A percentile compares a stretch with the other conserved stretches of the same genome.
Evolutionary conservation across 2,329 filamentous ascomycete genomes (phyloP).

Genomic region (Septoria linicola): DNA sequence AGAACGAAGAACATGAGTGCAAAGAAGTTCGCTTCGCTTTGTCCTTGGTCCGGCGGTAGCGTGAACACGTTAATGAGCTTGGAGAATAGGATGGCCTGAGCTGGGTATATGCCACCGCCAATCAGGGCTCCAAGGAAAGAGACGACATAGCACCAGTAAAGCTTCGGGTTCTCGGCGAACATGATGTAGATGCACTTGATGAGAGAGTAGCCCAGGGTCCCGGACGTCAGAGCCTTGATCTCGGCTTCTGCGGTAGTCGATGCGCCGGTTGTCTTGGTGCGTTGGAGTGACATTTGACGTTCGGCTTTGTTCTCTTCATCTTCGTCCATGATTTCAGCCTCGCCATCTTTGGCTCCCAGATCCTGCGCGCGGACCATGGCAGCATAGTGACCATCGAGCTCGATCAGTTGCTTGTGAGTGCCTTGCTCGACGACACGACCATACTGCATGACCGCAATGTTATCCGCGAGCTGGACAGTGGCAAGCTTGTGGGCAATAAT

Average conservation of each 20-base stretch:
- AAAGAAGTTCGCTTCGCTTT: slow-evolving; percentile 51
- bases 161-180: slow-evolving; percentile 38
- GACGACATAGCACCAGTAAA: slow-evolving; percentile 43
- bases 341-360: slow-evolving; percentile 37
- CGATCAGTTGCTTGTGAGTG: slow-evolving; percentile 43
- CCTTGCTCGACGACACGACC: slow-evolving; percentile 48
- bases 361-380: slow-evolving; percentile 50
- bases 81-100: slow-evolving; percentile 53
- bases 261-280: slow-evolving; percentile 32
- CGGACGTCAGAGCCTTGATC: slow-evolving; percentile 34
- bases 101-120: slow-evolving; percentile 47
- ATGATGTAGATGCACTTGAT: slow-evolving; percentile 40
- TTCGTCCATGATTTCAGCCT: slow-evolving; percentile 32
- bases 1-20: slow-evolving; percentile 58
- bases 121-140: slow-evolving; percentile 38
- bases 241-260: slow-evolving; percentile 34
- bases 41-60: slow-evolving; percentile 37
- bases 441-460: slow-evolving; percentile 47
- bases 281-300: slow-evolving; percentile 27
- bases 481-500: slow-evolving; percentile 49
- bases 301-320: slow-evolving; percentile 33
- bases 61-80: slow-evolving; percentile 50
- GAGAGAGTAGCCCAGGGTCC: slow-evolving; percentile 35
- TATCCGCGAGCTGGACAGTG: slow-evolving; percentile 46
- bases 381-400: slow-evolving; percentile 42